These are phyloP conservation scores for Domatiomyces catenatus DNA, from an alignment of 2,329 filamentous ascomycete genomes.

Conservation along the genomic window DNA sequence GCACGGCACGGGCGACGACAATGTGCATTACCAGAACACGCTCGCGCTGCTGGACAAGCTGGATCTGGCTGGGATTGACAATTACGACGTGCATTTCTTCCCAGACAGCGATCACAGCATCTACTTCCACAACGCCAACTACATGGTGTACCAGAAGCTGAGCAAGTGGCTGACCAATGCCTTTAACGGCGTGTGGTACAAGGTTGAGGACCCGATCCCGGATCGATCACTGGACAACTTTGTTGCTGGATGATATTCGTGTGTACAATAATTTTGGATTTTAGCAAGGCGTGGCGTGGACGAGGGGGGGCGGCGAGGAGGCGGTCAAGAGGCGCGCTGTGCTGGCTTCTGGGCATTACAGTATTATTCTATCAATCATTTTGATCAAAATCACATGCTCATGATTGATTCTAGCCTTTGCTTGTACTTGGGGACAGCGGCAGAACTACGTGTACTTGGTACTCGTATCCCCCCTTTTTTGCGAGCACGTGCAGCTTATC, in stretches of 20 bases:
- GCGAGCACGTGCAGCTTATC: no score
- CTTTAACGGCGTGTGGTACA: slow-evolving; percentile 91
- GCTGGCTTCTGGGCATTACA: no score
- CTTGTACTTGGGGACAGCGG: no score
- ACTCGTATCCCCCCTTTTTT: no score
- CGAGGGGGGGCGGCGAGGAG: no score
- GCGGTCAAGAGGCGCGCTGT: no score
- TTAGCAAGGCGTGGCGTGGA: background rate
- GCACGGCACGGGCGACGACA: slow-evolving; percentile 94
- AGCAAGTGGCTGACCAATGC: slow-evolving; percentile 90
- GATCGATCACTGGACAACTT: background rate
- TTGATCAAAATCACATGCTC: no score
- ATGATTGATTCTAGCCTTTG: no score
- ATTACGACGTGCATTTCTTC: slow-evolving; percentile 94
- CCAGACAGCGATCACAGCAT: slow-evolving; percentile 94
- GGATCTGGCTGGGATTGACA: slow-evolving; percentile 65
- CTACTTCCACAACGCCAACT: slow-evolving; percentile 82
- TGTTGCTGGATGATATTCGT: background rate
- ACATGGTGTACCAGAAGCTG: slow-evolving; percentile 79
- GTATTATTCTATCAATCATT: no score
- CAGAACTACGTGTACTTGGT: no score
- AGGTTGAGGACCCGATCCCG: slow-evolving; percentile 4
- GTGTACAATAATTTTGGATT: background rate
- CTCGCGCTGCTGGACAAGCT: slow-evolving; percentile 74
- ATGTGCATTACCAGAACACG: slow-evolving; percentile 93